Conservation (phyloP, 148 eudicot genomes). For the Selenicereus undatus region DNA sequence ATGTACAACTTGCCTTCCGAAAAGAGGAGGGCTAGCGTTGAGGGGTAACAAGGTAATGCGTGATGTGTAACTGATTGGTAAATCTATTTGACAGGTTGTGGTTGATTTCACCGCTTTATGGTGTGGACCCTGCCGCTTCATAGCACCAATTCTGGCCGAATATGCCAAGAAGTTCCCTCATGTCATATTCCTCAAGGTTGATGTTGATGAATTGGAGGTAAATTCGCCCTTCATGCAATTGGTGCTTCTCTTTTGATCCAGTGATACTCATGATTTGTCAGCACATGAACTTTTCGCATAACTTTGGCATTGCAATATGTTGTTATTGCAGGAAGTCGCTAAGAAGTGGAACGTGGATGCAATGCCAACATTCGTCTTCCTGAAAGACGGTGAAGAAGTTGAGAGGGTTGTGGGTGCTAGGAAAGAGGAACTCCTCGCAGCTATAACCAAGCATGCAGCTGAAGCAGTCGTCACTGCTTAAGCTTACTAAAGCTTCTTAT, state of each 20-base stretch:
- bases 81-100: slow-evolving; percentile 36
- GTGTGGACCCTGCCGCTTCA: slow-evolving; percentile 63
- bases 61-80: background rate
- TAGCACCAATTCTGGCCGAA: slow-evolving; percentile 52
- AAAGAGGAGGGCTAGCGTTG: no score
- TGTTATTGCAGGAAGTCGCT: slow-evolving; percentile 44
- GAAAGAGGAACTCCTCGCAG: slow-evolving; percentile 42
- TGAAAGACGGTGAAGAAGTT: slow-evolving; percentile 54
- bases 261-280: no score
- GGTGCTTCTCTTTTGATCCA: background rate
- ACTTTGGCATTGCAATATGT: background rate
- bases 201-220: slow-evolving; percentile 51
- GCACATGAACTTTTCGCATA: background rate
- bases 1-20: no score
- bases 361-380: slow-evolving; percentile 73
- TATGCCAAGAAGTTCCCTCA: slow-evolving; percentile 41
- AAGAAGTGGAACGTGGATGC: slow-evolving; percentile 41
- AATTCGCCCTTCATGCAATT: background rate
- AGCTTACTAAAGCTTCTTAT: background rate
- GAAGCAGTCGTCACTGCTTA: slow-evolving; percentile 1
- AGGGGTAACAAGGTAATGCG: background rate
- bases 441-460: slow-evolving; percentile 33
- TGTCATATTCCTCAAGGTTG: slow-evolving; percentile 58
- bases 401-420: slow-evolving; percentile 63
- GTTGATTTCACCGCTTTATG: slow-evolving; percentile 67